Base-by-base conservation (phyloP, 306 rosid genomes). In the Ziziphus jujuba region DNA sequence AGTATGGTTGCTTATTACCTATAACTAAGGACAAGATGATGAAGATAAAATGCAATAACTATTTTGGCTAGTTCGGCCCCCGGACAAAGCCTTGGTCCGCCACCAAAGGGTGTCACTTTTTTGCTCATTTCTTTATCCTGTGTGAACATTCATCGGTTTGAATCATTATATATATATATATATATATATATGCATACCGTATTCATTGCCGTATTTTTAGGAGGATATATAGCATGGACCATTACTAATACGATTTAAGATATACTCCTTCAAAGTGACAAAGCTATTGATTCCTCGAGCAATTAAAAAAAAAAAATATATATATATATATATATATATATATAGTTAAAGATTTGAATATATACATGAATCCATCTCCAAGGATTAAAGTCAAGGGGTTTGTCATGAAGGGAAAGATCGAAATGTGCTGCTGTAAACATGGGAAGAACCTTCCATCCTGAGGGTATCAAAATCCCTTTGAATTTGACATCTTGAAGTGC, bases 371-470 rank as follows among this genome's bases (percentile, higher is more conserved):
- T 67, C 97, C 97, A 91, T 79, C 93, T 84, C 57, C 74, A 84
- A 63, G 97, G 91, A 70, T 88, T 73, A 53, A 91, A 91, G 14
- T 77, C 81, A 15, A 45, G 59, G 19, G 97, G 88, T 56, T 84
- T 86, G 43, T 76, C 74, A 60, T 84, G 85, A 52, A 66, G 73
- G 14, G 69, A 53, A 43, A 81, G 81, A 86, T 91, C 96, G 43
- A 91, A 73, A 84, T 88, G 86, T 35, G 74, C 72, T 22, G 80
- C 82, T 31, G 87, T 77, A 38, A 91, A 76, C 22, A 91, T 70
- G 53, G 97, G 96, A 81, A 88, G 84, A 79, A 88, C 91, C 82
- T 88, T 82, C 97, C 97, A 91, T 40, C 91, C 95, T 7, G 84
- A 63, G 0, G 93, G 97, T 66, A 91, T 91, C 56, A 79, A 33